Evolutionary conservation across 495 filamentous ascomycete genomes (phyloP).

Genomic region (Xylaria curta): DNA sequence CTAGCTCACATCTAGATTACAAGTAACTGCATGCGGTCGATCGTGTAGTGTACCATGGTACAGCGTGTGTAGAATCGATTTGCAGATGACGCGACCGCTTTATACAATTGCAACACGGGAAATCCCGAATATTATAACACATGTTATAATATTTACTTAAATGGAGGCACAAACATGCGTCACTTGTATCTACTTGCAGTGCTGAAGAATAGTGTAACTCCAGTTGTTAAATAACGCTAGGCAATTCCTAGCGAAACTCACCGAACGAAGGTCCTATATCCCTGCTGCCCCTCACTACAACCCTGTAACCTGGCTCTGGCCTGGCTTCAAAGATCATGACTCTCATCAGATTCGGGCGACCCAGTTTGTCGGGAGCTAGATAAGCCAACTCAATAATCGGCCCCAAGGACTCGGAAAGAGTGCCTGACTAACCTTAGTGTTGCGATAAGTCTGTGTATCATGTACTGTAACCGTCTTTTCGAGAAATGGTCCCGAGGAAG

Average conservation of each 20-base stretch:
- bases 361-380: conserved; percentile 22
- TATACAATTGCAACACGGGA: neutral
- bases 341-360: conserved; percentile 1
- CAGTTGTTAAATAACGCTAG: neutral
- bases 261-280: neutral
- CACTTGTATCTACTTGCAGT: neutral
- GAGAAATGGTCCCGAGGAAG: neutral
- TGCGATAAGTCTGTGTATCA: neutral
- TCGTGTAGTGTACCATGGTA: neutral
- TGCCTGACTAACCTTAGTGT: neutral
- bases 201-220: neutral
- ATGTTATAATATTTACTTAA: neutral
- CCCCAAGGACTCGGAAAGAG: neutral
- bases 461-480: neutral
- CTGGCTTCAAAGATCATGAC: neutral
- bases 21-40: neutral
- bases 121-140: neutral
- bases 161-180: neutral
- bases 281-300: conserved; percentile 2
- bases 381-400: neutral
- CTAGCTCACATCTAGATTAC: neutral
- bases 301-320: neutral
- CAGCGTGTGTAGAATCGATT: neutral
- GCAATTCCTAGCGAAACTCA: conserved; percentile 6
- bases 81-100: neutral